phyloP scores from a whole-genome alignment of 495 filamentous ascomycete species.

The Hypoxylon rickii region DNA sequence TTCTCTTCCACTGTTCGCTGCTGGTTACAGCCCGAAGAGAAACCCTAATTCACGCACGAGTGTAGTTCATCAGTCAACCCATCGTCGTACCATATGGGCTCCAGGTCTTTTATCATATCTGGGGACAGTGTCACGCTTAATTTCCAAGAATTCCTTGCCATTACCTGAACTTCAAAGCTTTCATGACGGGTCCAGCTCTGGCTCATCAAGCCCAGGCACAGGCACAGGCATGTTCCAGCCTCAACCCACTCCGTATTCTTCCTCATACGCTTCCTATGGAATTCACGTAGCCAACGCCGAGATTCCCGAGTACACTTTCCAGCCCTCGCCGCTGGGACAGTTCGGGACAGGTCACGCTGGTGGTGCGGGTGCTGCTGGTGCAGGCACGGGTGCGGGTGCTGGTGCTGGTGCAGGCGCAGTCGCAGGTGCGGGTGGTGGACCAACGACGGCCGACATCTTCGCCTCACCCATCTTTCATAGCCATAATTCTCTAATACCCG shows the following conservation, averaged over 20 bases:
- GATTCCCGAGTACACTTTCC: slow-evolving; percentile 51
- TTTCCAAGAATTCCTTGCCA: background rate
- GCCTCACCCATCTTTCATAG: slow-evolving; percentile 52
- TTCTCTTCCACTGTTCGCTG: slow-evolving; percentile 51
- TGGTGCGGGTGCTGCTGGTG: slow-evolving; percentile 17
- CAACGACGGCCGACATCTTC: slow-evolving; percentile 28
- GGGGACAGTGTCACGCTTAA: background rate
- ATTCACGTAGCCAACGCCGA: slow-evolving; percentile 43
- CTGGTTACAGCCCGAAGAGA: slow-evolving; percentile 50
- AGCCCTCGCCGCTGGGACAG: slow-evolving; percentile 45
- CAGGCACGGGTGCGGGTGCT: slow-evolving; percentile 18
- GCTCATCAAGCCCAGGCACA: slow-evolving; percentile 36
- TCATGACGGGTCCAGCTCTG: slow-evolving; percentile 39
- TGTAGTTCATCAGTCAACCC: background rate
- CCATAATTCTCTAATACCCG: slow-evolving; percentile 46
- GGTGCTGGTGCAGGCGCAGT: slow-evolving; percentile 19
- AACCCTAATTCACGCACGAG: slow-evolving; percentile 29
- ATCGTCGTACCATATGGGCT: slow-evolving; percentile 2
- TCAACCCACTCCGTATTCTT: slow-evolving; percentile 53
- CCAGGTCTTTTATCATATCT: background rate
- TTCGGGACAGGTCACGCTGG: slow-evolving; percentile 36
- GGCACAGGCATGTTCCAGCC: slow-evolving; percentile 57
- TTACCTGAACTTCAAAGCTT: slow-evolving; percentile 15
- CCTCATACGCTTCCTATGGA: slow-evolving; percentile 43
- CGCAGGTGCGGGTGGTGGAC: slow-evolving; percentile 25